Conservation (phyloP, 352 stramenopile genomes). For the Pythium chondricola region DNA sequence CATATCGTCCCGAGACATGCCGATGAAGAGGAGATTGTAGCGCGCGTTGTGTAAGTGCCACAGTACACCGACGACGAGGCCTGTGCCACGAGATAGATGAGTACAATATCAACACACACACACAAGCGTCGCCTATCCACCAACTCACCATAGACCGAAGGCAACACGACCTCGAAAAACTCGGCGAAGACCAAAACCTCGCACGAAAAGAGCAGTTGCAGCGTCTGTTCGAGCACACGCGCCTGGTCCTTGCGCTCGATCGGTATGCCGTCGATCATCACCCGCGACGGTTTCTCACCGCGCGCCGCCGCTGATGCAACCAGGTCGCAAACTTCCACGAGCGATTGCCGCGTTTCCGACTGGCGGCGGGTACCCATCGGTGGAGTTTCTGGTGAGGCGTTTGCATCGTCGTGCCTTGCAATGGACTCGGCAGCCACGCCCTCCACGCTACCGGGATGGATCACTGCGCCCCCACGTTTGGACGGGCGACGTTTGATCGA, state of each 20-base stretch:
- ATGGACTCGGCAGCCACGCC: too few relatives aligned
- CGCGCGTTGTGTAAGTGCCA: conserved; percentile 23
- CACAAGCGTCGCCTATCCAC: too few relatives aligned
- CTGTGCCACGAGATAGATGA: conserved; percentile 1
- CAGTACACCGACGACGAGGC: conserved; percentile 14
- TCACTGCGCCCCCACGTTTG: background rate
- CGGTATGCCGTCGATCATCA: conserved; percentile 12
- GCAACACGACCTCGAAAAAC: conserved; percentile 8
- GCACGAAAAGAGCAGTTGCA: conserved; percentile 13
- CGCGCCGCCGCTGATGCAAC: too few relatives aligned
- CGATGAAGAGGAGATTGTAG: conserved; percentile 20
- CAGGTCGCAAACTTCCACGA: too few relatives aligned
- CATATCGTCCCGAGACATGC: conserved; percentile 2
- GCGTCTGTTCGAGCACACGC: conserved; percentile 11
- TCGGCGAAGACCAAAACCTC: conserved; percentile 20
- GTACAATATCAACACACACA: too few relatives aligned
- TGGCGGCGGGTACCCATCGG: too few relatives aligned
- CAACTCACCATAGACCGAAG: conserved; percentile 1
- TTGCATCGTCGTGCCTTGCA: too few relatives aligned
- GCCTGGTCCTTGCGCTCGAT: conserved; percentile 9
- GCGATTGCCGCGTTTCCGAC: too few relatives aligned
- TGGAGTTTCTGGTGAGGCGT: too few relatives aligned
- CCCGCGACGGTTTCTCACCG: too few relatives aligned
- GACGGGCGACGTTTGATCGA: background rate
- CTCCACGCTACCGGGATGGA: background rate